These are phyloP conservation scores for Colletotrichum musae DNA, from an alignment of 2,329 filamentous ascomycete species.

Conservation along the genomic window DNA sequence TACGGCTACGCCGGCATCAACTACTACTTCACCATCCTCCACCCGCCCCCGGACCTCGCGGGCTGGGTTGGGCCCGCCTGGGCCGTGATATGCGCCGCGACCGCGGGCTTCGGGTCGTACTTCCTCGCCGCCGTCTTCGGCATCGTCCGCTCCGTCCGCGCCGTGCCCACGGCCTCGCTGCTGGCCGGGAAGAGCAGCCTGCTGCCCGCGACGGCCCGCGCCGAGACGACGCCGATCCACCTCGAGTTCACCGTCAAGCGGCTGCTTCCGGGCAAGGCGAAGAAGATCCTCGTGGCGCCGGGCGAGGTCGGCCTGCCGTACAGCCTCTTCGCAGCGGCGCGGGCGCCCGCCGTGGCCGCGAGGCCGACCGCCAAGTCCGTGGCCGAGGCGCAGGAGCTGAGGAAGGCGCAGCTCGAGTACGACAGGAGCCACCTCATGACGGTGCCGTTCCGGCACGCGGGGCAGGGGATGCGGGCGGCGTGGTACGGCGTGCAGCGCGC, in stretches of 20 bases:
- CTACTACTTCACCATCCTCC: constrained; percentile 63
- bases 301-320: constrained; percentile 54
- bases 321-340: constrained; percentile 48
- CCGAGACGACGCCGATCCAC: constrained; percentile 50
- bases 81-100: constrained; percentile 71
- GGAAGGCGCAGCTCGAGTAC: constrained; percentile 61
- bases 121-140: constrained; percentile 71
- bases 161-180: constrained; percentile 58
- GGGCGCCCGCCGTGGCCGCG: constrained; percentile 36
- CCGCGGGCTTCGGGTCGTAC: constrained; percentile 72
- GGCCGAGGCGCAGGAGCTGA: constrained; percentile 48
- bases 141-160: constrained; percentile 71
- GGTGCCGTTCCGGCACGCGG: constrained; percentile 68
- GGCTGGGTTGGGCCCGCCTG: constrained; percentile 53
- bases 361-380: constrained; percentile 45
- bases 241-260: constrained; percentile 69
- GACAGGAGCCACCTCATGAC: constrained; percentile 71
- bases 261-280: constrained; percentile 64
- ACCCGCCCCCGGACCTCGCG: constrained; percentile 65
- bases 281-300: constrained; percentile 57
- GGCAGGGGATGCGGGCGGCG: constrained; percentile 56
- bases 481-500: constrained; percentile 64
- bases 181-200: constrained; percentile 21
- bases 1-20: constrained; percentile 66
- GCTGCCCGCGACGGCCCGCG: constrained; percentile 34